Evolutionary conservation across 1,284 basidiomycete genomes (phyloP).

Genomic region (Wolfiporia cocos): DNA sequence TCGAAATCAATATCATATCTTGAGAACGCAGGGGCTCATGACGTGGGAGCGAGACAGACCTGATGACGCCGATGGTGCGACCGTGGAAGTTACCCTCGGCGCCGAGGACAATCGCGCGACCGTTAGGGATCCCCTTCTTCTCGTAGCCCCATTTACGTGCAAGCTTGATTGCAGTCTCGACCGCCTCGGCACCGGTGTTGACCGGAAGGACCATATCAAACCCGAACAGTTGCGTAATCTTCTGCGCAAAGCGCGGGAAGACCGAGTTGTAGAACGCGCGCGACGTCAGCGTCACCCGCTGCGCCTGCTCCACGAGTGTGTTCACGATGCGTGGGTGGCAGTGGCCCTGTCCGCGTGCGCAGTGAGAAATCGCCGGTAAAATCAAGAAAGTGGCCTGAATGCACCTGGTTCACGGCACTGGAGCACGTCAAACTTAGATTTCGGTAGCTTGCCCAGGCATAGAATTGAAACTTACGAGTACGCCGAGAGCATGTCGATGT

Average conservation of each 20-base stretch:
- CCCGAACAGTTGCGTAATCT: constrained; percentile 79
- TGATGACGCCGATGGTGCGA: constrained; percentile 86
- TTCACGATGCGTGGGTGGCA: constrained; percentile 90
- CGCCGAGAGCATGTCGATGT: constrained; percentile 95
- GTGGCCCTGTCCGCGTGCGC: constrained; percentile 53
- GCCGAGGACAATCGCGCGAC: constrained; percentile 84
- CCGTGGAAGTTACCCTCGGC: constrained; percentile 96
- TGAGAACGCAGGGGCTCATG: no score
- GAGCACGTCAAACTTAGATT: constrained; percentile 1
- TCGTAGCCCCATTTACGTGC: constrained; percentile 91
- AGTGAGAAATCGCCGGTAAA: no score
- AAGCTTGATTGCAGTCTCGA: constrained; percentile 86
- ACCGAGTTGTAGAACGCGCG: constrained; percentile 95
- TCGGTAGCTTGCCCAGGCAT: constrained; percentile 1
- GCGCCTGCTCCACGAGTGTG: constrained; percentile 81
- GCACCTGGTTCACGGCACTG: constrained; percentile 88
- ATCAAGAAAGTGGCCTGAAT: no score
- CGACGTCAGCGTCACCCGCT: constrained; percentile 89
- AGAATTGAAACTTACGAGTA: constrained; percentile 74
- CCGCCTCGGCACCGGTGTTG: constrained; percentile 99
- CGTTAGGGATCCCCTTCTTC: constrained; percentile 81
- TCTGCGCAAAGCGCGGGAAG: constrained; percentile 86
- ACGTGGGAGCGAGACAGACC: no score
- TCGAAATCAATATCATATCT: no score
- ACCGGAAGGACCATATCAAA: constrained; percentile 98